Evolutionary conservation across 2,329 filamentous ascomycete genomes (phyloP).

Genomic region (Microascus cirrosus): DNA sequence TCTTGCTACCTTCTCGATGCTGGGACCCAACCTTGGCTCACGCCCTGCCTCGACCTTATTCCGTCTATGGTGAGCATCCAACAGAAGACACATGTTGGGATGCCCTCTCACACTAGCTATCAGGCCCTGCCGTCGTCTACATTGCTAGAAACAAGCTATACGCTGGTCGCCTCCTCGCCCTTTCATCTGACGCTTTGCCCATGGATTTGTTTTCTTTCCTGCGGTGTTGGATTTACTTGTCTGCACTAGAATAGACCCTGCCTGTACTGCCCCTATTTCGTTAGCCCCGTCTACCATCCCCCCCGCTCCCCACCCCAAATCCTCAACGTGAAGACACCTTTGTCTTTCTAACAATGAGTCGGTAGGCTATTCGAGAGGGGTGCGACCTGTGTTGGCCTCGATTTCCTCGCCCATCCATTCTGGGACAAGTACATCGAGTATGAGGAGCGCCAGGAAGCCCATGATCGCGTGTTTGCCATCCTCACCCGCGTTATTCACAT

Average conservation of each 20-base stretch:
- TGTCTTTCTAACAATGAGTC: not conserved
- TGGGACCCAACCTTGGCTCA: not conserved
- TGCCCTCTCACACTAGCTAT: constrained; percentile 54
- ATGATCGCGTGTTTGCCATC: constrained; percentile 77
- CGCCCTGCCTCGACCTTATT: not conserved
- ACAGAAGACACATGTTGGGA: constrained; percentile 27
- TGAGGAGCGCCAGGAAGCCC: constrained; percentile 77
- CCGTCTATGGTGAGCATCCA: not conserved
- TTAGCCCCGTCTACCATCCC: constrained; percentile 38
- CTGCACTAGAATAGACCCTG: constrained; percentile 35
- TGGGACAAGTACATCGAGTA: constrained; percentile 99
- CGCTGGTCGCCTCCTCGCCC: not conserved
- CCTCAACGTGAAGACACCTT: constrained; percentile 7
- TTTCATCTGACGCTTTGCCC: constrained; percentile 7
- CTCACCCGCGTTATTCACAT: constrained; percentile 75
- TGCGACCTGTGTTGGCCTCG: constrained; percentile 72
- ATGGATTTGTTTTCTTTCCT: constrained; percentile 23
- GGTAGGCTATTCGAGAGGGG: constrained; percentile 84
- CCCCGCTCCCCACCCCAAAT: constrained; percentile 19
- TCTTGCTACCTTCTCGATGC: not conserved
- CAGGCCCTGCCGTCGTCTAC: constrained; percentile 42
- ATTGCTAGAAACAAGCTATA: not conserved
- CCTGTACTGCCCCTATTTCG: constrained; percentile 28
- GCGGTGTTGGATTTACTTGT: constrained; percentile 34
- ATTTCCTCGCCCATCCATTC: constrained; percentile 90